Percentiles rank a stretch among this genome's conserved stretches.
Evolutionary conservation across 148 eudicot species (phyloP).

Genomic region (Camellia lanceoleosa): DNA sequence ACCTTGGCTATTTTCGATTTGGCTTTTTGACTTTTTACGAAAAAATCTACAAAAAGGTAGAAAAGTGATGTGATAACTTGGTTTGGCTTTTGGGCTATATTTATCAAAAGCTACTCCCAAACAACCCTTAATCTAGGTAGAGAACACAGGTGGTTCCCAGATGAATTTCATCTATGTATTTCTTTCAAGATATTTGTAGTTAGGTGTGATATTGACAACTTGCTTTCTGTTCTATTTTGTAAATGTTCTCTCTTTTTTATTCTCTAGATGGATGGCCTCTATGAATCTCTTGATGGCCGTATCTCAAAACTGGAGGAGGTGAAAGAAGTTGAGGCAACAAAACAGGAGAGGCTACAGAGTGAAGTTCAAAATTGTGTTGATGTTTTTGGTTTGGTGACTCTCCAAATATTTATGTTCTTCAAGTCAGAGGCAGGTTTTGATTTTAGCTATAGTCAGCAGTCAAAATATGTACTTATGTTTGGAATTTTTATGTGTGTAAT

Average conservation of each 20-base stretch:
- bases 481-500: background rate
- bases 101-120: too few species aligned
- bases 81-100: too few species aligned
- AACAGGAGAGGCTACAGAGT: constrained; percentile 50
- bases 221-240: background rate
- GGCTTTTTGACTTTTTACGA: too few species aligned
- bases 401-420: background rate
- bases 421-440: background rate
- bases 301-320: constrained; percentile 58
- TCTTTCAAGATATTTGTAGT: background rate
- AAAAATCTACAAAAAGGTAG: too few species aligned
- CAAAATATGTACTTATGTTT: background rate
- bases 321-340: constrained; percentile 53
- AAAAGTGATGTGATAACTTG: too few species aligned
- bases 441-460: background rate
- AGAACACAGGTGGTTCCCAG: too few species aligned
- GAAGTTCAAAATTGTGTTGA: constrained; percentile 2
- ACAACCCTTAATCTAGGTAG: too few species aligned
- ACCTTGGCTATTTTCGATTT: too few species aligned
- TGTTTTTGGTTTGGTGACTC: background rate
- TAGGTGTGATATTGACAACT: background rate
- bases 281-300: constrained; percentile 64
- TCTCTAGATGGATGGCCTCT: constrained; percentile 50
- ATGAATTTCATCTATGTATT: background rate
- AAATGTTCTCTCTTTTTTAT: background rate